Conservation (phyloP, 1,284 basidiomycete species). For the Chondrostereum purpureum region DNA sequence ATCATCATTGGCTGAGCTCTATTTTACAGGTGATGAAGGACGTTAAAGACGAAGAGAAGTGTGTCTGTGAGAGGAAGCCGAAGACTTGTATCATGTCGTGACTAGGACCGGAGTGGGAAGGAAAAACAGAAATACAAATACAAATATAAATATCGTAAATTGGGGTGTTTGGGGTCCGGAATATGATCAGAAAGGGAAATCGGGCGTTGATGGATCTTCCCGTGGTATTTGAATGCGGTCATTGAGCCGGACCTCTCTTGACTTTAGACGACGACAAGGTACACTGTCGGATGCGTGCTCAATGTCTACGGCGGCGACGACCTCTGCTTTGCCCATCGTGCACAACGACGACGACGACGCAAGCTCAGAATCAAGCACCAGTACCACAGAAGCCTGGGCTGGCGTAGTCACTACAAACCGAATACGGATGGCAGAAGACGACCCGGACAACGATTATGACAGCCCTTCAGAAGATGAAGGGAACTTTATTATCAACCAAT, state of each 20-base stretch:
- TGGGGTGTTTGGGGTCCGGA: constrained; percentile 7
- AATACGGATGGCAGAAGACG: neutral
- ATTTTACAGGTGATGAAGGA: constrained; percentile 52
- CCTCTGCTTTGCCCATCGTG: neutral
- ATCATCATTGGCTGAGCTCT: no score
- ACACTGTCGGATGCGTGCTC: neutral
- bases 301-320: neutral
- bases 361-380: neutral
- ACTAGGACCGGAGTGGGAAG: constrained; percentile 14
- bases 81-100: no score
- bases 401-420: neutral
- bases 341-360: neutral
- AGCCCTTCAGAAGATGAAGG: neutral
- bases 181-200: constrained; percentile 3
- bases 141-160: constrained; percentile 1
- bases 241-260: neutral
- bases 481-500: constrained; percentile 6
- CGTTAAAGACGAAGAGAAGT: constrained; percentile 65
- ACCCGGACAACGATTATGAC: neutral
- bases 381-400: neutral
- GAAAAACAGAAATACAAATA: constrained; percentile 9
- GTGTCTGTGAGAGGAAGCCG: no score
- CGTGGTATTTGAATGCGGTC: constrained; percentile 5
- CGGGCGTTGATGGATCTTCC: neutral
- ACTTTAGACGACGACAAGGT: neutral